Conservation (phyloP, 257 asterid species). For the Thymus quinquecostatus region DNA sequence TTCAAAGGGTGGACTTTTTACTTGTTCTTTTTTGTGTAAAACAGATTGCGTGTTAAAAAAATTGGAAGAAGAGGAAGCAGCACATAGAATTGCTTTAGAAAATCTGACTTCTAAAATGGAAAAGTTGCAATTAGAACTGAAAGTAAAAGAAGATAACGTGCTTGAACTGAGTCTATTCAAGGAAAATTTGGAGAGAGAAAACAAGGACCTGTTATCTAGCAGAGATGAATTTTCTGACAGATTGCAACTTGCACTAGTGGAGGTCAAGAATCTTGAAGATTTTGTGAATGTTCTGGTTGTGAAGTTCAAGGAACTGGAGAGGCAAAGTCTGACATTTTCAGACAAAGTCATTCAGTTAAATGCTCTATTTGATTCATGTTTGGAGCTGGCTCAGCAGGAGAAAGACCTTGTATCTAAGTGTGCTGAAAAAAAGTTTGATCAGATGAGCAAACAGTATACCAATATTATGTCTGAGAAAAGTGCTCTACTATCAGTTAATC, state of each 20-base stretch:
- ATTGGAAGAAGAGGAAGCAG: conserved; percentile 62
- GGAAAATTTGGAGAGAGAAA: conserved; percentile 65
- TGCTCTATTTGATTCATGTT: conserved; percentile 64
- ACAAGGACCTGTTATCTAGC: conserved; percentile 54
- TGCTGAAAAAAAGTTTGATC: conserved; percentile 70
- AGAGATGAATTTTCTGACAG: conserved; percentile 53
- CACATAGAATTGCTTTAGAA: conserved; percentile 53
- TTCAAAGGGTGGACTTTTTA: conserved; percentile 20
- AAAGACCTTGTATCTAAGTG: conserved; percentile 59
- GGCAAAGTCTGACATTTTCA: conserved; percentile 66
- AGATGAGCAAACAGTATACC: conserved; percentile 51
- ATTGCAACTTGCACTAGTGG: conserved; percentile 60
- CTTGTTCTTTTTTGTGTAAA: conserved; percentile 23
- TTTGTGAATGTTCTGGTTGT: conserved; percentile 62
- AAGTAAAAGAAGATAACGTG: conserved; percentile 64
- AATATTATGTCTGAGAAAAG: conserved; percentile 64
- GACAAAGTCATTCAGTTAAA: conserved; percentile 67
- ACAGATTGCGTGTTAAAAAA: conserved; percentile 64
- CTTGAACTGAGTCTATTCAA: conserved; percentile 50
- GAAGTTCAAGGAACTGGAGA: conserved; percentile 70
- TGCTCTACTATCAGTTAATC: conserved; percentile 57
- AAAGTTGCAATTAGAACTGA: conserved; percentile 60
- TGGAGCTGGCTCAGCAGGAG: conserved; percentile 69
- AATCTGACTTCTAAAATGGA: conserved; percentile 68
- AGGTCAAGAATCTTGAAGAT: conserved; percentile 68